Conservation (phyloP, 352 stramenopile genomes). For the Peronospora belbahrii region DNA sequence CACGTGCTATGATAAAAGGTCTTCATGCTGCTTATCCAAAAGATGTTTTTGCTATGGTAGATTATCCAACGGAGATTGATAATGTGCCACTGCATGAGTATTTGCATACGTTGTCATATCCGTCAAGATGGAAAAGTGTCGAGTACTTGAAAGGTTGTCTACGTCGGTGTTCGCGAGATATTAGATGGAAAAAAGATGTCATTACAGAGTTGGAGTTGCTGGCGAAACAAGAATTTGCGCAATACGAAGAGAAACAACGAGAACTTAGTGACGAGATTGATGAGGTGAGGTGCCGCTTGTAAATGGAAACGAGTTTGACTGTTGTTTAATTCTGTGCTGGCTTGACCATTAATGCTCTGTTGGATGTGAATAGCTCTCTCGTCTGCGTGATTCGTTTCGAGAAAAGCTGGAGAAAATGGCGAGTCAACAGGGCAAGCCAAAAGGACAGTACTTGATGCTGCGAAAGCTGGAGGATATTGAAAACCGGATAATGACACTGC, state of each 20-base stretch:
- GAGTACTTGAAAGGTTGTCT: slow-evolving; percentile 79
- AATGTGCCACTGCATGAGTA: slow-evolving; percentile 59
- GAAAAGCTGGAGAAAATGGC: slow-evolving; percentile 38
- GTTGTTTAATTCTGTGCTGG: neutral
- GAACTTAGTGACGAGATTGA: slow-evolving; percentile 70
- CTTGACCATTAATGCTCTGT: neutral
- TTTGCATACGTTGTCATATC: slow-evolving; percentile 39
- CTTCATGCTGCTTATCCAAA: slow-evolving; percentile 43
- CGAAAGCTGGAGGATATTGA: slow-evolving; percentile 80
- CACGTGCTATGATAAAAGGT: slow-evolving; percentile 36
- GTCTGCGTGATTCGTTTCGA: slow-evolving; percentile 62
- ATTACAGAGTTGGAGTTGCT: slow-evolving; percentile 60
- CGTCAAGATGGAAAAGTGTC: slow-evolving; percentile 72
- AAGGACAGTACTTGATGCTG: slow-evolving; percentile 43
- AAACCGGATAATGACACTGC: slow-evolving; percentile 43
- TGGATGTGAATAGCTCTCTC: slow-evolving; percentile 30
- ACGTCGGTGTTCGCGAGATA: slow-evolving; percentile 59
- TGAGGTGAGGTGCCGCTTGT: slow-evolving; percentile 20
- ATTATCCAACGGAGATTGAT: slow-evolving; percentile 65
- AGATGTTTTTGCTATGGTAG: slow-evolving; percentile 57
- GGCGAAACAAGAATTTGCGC: slow-evolving; percentile 51
- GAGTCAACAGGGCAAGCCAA: slow-evolving; percentile 16
- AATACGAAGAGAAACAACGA: slow-evolving; percentile 38
- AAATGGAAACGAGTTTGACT: neutral
- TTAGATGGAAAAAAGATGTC: slow-evolving; percentile 76